Conservation (phyloP, 202 grass and related monocot species). For the Hordeum pubiflorum region DNA sequence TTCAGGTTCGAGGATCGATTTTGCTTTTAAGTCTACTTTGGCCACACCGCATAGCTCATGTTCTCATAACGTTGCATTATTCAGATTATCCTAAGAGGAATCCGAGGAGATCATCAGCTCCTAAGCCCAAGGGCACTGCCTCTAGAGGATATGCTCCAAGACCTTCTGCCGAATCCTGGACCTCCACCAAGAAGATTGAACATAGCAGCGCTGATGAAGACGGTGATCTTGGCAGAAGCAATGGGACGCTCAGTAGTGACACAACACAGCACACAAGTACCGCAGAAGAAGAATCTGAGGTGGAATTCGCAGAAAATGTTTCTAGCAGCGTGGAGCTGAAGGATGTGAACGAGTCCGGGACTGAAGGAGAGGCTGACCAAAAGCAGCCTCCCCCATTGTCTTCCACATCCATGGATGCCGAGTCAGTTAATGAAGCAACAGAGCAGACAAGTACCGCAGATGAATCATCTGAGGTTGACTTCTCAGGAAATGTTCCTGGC, state of each 20-base stretch:
- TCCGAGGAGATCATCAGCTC: constrained; percentile 31
- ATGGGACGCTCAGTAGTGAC: not conserved
- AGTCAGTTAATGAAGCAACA: not conserved
- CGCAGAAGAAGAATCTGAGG: constrained; percentile 1
- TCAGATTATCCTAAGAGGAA: constrained; percentile 63
- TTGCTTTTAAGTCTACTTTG: not conserved
- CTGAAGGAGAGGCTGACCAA: constrained; percentile 1
- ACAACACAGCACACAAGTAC: not conserved
- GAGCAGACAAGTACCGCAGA: not conserved
- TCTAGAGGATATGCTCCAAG: constrained; percentile 43
- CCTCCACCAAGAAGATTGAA: constrained; percentile 32
- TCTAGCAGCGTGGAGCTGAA: not conserved
- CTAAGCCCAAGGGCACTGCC: constrained; percentile 40
- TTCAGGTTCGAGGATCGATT: constrained; percentile 47
- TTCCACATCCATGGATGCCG: constrained; percentile 2
- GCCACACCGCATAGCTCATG: not conserved
- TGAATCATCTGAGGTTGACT: constrained; percentile 8
- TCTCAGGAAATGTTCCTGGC: constrained; percentile 8
- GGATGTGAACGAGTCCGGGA: not conserved
- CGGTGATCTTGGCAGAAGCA: constrained; percentile 11
- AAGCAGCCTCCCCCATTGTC: not conserved
- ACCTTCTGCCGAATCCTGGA: constrained; percentile 29
- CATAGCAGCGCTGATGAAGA: constrained; percentile 18
- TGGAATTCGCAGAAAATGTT: not conserved
- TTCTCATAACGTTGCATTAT: constrained; percentile 25